Percentiles rank a stretch among this genome's conserved stretches.
phyloP scores from a whole-genome alignment of 73 alveolate species.

The Tetrahymena thermophila region DNA sequence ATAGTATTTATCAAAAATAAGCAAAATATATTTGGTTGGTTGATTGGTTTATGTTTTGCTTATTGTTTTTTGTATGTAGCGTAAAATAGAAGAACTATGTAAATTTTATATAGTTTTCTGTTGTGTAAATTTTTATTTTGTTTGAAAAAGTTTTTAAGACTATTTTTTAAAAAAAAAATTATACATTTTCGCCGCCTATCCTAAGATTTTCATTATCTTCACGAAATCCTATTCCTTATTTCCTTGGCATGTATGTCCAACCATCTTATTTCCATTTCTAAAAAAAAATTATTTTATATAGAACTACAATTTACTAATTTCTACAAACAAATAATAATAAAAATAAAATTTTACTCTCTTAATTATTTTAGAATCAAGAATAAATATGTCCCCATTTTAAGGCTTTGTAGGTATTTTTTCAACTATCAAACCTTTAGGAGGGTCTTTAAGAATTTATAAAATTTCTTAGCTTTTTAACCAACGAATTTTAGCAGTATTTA shows the following conservation, averaged over 20 bases:
- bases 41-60: neutral
- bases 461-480: neutral
- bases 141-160: neutral
- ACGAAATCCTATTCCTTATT: neutral
- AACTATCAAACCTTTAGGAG: neutral
- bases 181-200: neutral
- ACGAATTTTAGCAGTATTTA: neutral
- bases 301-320: neutral
- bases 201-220: neutral
- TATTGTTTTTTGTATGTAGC: neutral
- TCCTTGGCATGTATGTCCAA: neutral
- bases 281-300: neutral
- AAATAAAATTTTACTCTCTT: neutral
- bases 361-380: neutral
- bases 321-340: neutral
- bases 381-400: neutral
- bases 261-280: neutral
- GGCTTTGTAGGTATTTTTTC: neutral
- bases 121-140: neutral
- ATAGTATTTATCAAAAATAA: too few relatives aligned
- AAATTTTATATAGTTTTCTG: neutral
- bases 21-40: neutral
- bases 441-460: neutral
- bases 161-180: neutral
- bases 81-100: neutral